Evolutionary conservation across 441 rosid species (phyloP), one percentile per base, ranked within the genome.

Genomic region (Populus hybrid): DNA sequence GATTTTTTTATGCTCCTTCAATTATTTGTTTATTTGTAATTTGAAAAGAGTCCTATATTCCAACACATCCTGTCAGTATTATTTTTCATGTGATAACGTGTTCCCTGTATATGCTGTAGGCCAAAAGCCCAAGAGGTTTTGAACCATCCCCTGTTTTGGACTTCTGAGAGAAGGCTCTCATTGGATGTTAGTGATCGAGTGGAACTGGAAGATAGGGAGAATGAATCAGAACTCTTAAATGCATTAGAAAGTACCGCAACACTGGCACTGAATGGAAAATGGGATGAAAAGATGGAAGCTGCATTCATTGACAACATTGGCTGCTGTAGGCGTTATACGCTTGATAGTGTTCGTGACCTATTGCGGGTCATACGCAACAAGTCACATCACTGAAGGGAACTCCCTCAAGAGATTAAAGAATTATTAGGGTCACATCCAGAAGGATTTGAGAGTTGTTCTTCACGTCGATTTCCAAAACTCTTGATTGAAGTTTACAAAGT

Each of bases 101-200:
- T 6, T 46, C 40, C 35, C 65, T 57, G 50, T 18, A 4, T 70
- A 68, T 80, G 35, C 80, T 83, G 82, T 70, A 93, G 98, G 86
- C 97, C 91, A 3, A 92, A 74, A 81, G 97, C 94, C 1, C 67
- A 79, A 68, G 91, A 89, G 57, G 91, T 90, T 63, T 50, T 90
- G 87, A 70, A 86, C 72, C 98, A 90, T 81, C 99, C 95, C 10
- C 77, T 95, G 75, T 94, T 95, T 83, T 90, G 97, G 99, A 86
- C 83, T 76, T 76, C 93, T 0, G 97, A 90, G 85, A 83, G 63
- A 72, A 90, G 97, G 79, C 84, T 95, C 18, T 87, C 95, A 23
- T 94, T 95, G 6, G 98, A 92, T 63, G 89, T 87, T 18, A 91
- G 97, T 36, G 98, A 94, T 57, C 86, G 91, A 36, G 92, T 95